phyloP scores from a whole-genome alignment of 768 basidiomycete species.

The Suillus americanus region DNA sequence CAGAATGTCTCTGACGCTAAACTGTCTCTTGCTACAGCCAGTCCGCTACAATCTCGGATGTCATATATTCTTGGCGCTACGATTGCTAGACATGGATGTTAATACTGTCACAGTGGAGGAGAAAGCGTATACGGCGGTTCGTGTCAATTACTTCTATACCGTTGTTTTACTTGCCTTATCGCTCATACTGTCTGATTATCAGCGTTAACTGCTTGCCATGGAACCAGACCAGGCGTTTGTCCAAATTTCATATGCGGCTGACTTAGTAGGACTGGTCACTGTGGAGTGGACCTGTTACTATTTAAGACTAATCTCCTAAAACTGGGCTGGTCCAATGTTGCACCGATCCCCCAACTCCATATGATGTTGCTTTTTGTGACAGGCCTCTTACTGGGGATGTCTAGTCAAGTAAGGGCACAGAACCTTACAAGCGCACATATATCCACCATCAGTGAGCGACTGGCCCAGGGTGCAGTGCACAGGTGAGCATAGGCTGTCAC shows the following conservation, averaged over 20 bases:
- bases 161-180: background rate
- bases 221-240: background rate
- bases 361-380: constrained; percentile 6
- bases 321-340: background rate
- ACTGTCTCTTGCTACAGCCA: background rate
- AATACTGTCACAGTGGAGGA: background rate
- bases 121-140: background rate
- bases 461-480: constrained; percentile 41
- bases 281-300: background rate
- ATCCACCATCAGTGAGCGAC: constrained; percentile 33
- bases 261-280: background rate
- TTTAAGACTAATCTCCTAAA: constrained; percentile 6
- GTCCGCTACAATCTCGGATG: background rate
- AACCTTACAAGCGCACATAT: constrained; percentile 36
- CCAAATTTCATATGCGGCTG: background rate
- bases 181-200: background rate
- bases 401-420: constrained; percentile 27
- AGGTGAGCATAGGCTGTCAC: constrained; percentile 31
- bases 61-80: background rate
- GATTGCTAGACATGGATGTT: background rate
- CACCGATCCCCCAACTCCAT: too few species aligned
- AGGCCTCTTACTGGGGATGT: constrained; percentile 1
- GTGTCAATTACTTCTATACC: background rate
- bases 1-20: background rate
- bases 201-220: background rate